Evolutionary conservation across 495 filamentous ascomycete genomes (phyloP).

Genomic region (Achaetomiella virescens): DNA sequence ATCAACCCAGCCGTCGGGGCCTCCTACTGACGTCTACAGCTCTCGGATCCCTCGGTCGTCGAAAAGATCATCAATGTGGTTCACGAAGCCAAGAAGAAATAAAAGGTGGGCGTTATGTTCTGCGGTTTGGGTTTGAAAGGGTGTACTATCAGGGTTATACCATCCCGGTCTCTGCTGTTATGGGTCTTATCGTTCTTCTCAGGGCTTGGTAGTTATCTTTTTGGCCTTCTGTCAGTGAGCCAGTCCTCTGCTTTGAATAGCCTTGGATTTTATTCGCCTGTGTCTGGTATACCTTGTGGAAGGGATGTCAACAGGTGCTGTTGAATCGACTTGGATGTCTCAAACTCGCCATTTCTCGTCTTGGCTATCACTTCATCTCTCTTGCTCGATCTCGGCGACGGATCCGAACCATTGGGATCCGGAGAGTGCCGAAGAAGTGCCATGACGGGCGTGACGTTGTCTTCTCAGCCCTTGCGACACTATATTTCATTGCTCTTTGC

Average conservation of each 20-base stretch:
- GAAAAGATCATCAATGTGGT: slow-evolving; percentile 81
- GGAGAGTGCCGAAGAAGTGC: no score
- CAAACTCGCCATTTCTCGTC: no score
- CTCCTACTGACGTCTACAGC: slow-evolving; percentile 48
- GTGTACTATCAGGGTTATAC: slow-evolving; percentile 17
- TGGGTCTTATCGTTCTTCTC: background rate
- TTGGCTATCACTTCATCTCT: no score
- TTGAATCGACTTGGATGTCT: no score
- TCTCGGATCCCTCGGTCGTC: slow-evolving; percentile 85
- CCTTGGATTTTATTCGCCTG: background rate
- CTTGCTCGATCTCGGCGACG: no score
- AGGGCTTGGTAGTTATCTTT: background rate
- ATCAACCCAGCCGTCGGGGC: no score
- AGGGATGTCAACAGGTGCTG: background rate
- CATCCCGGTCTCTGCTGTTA: slow-evolving; percentile 4
- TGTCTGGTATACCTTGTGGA: background rate
- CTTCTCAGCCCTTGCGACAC: no score
- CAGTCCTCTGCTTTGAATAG: background rate
- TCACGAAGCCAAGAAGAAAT: slow-evolving; percentile 52
- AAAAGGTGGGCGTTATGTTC: slow-evolving; percentile 13
- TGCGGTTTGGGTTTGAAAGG: background rate
- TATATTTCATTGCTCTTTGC: no score
- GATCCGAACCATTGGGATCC: no score
- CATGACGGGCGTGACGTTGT: no score
- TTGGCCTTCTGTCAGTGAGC: no score